Evolutionary conservation across 2,329 filamentous ascomycete genomes (phyloP).

Genomic region (Ramularia collo-cygni): DNA sequence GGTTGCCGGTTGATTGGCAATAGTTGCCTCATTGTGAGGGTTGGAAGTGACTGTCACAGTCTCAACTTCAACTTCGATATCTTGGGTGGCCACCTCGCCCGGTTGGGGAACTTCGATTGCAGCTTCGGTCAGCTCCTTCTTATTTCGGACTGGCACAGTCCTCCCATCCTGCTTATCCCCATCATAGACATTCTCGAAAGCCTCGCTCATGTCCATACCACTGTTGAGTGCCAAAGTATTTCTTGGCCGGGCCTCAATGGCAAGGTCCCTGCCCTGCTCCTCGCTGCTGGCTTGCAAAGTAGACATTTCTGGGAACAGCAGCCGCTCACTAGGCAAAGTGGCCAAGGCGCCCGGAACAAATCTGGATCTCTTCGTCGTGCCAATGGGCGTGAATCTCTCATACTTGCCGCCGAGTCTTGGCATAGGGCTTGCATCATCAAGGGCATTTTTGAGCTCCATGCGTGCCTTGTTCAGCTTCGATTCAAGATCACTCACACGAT

Average conservation of each 20-base stretch:
- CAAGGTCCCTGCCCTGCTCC: constrained; percentile 7
- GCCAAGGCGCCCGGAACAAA: constrained; percentile 32
- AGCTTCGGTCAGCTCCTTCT: no score
- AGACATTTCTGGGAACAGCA: constrained; percentile 28
- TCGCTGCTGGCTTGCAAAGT: constrained; percentile 5
- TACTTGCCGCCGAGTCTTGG: constrained; percentile 32
- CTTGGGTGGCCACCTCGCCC: constrained; percentile 2
- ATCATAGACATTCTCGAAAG: constrained; percentile 18
- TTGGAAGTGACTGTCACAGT: neutral
- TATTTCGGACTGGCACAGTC: no score
- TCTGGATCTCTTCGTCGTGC: constrained; percentile 24
- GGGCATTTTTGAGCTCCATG: constrained; percentile 46
- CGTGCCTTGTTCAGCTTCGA: constrained; percentile 50
- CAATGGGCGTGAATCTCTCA: constrained; percentile 30
- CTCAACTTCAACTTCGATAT: neutral
- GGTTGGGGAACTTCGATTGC: constrained; percentile 22
- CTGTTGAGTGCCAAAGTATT: constrained; percentile 15
- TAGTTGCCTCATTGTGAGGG: neutral
- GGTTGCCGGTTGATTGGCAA: neutral
- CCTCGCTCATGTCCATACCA: neutral
- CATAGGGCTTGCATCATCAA: constrained; percentile 37
- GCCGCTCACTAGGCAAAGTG: constrained; percentile 34
- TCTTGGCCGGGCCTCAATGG: constrained; percentile 6
- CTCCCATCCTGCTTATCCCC: constrained; percentile 18
- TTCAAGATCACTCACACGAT: constrained; percentile 56